Percentiles rank a stretch among this genome's conserved stretches.
phyloP scores from a whole-genome alignment of 1,139 yeast genomes.

The Blastobotrys persicus region DNA sequence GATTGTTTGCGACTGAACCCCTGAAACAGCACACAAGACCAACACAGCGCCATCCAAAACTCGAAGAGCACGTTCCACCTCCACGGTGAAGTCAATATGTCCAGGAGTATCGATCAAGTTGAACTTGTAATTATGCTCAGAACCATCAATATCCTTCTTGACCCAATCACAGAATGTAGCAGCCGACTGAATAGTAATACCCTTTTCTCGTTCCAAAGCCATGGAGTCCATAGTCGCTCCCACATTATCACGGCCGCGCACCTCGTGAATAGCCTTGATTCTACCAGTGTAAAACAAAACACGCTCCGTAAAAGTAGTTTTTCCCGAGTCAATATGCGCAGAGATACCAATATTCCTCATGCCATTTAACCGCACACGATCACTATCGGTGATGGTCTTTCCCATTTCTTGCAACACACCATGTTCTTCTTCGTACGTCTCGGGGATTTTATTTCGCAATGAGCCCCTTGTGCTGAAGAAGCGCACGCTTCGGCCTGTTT shows the following conservation, averaged over 20 bases:
- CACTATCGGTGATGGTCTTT: conserved; percentile 52
- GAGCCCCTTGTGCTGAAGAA: not conserved
- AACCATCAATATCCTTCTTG: conserved; percentile 43
- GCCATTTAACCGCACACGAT: conserved; percentile 50
- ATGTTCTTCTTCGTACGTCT: conserved; percentile 36
- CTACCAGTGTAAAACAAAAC: conserved; percentile 95
- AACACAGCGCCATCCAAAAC: conserved; percentile 97
- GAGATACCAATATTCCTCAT: conserved; percentile 96
- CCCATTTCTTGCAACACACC: conserved; percentile 41
- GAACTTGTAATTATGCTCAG: conserved; percentile 67
- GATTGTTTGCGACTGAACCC: conserved; percentile 97
- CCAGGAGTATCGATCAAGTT: conserved; percentile 98
- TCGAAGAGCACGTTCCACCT: conserved; percentile 95
- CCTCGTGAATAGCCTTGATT: conserved; percentile 97
- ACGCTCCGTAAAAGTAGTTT: conserved; percentile 96
- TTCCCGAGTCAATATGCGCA: conserved; percentile 97
- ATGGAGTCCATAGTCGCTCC: conserved; percentile 99
- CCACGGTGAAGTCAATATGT: conserved; percentile 97
- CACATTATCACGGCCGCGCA: conserved; percentile 94
- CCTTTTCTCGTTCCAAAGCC: conserved; percentile 97
- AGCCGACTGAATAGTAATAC: conserved; percentile 97
- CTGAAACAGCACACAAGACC: conserved; percentile 97
- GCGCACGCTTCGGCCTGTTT: not conserved
- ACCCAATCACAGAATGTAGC: conserved; percentile 98
- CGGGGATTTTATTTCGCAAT: conserved; percentile 5